Base-by-base conservation (phyloP, 2,329 filamentous ascomycete genomes). In the Rhinocladiella similis region DNA sequence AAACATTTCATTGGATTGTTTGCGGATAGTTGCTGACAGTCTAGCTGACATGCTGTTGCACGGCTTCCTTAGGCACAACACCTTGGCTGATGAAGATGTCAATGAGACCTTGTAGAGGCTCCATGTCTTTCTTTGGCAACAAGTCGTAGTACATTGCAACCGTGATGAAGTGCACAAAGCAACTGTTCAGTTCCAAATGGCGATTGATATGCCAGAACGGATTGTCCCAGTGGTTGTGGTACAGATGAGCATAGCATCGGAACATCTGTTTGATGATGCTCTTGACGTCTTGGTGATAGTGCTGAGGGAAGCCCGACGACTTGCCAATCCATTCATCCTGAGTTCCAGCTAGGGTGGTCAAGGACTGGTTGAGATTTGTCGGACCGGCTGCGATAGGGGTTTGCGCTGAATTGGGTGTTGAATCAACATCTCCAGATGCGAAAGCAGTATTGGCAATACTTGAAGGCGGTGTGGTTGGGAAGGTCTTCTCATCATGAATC, bases 241-340 rank as follows among this genome's bases (percentile, higher is more conserved):
- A 99, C 59, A 99, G 85, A 74, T 99, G 94, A 47, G 94, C 88
- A 70, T 99, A 99, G 66, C 97, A 93, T 57, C 94, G 89, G 81
- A 99, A 97, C 88, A 99, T 97, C 76, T 97, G 94, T 67, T 92
- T 89, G 78, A 97, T 93, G 68, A 97, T 94, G 63, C 88, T 88
- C 78, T 95, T 91, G 79, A 93, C 94, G 65, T 96, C 91, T 60
- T 88, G 85, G 66, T 93, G 81, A 73, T 97, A 97, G 64, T 90
- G 89, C 62, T 89, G 85, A 2, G 94, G 94, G 73, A 99, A 99
- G 3, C 93, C 93, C 59, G 90, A 94, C 46, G 89, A 84, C 77
- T 95, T 96, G 68, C 94, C 94, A 55, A 96, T 82, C 90, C 91
- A 97, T 59, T 84, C 77, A 52, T 89, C 86, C 42, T 84, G 78